These are phyloP conservation scores for Beauveria scarabaeidicola DNA, from an alignment of 2,329 filamentous ascomycete genomes.

Conservation along the genomic window DNA sequence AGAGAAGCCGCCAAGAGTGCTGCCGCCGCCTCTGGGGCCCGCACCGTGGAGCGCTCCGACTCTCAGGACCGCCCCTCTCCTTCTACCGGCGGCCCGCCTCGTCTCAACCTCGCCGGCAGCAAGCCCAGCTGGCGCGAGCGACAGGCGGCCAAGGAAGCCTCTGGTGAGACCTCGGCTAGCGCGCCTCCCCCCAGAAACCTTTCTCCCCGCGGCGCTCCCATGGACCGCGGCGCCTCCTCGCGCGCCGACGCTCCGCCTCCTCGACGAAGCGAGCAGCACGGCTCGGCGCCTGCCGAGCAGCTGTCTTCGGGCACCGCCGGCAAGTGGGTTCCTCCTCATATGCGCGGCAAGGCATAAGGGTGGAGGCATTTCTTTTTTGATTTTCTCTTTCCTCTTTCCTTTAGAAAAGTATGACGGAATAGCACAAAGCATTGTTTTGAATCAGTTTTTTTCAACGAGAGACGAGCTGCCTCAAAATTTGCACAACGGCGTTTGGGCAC, in stretches of 20 bases:
- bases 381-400: background rate
- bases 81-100: conserved; percentile 44
- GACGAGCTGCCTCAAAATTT: conserved; percentile 3
- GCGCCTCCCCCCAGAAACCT: conserved; percentile 34
- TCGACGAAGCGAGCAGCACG: conserved; percentile 22
- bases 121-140: conserved; percentile 68
- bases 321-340: conserved; percentile 50
- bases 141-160: conserved; percentile 43
- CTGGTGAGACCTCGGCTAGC: conserved; percentile 30
- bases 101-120: conserved; percentile 50
- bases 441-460: conserved; percentile 2
- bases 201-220: conserved; percentile 26
- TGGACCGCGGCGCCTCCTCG: conserved; percentile 36
- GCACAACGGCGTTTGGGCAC: conserved; percentile 10
- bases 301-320: conserved; percentile 46
- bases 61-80: conserved; percentile 35
- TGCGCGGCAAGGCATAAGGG: conserved; percentile 25
- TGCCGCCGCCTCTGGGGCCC: conserved; percentile 23
- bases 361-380: background rate
- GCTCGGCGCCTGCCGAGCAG: conserved; percentile 38
- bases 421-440: conserved; percentile 10
- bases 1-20: conserved; percentile 25
- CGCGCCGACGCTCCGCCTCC: conserved; percentile 19
- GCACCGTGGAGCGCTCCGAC: conserved; percentile 36
- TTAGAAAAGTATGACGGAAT: conserved; percentile 7